Evolutionary conservation across 2,329 filamentous ascomycete genomes (phyloP), one percentile per base, ranked within the genome.

Genomic region (Teratosphaeria epicoccoides): DNA sequence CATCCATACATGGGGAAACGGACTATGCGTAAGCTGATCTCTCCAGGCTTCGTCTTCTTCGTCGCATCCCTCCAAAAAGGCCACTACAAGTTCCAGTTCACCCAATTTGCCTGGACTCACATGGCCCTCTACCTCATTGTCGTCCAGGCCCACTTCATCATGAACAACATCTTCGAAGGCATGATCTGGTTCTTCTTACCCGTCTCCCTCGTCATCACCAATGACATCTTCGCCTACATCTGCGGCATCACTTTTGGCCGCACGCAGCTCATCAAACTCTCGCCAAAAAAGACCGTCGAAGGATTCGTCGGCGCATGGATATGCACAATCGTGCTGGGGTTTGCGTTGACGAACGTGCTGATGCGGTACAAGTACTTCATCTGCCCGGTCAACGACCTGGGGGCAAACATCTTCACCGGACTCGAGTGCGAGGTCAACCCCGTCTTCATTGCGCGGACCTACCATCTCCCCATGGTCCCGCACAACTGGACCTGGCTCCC

Each of bases 131-230:
- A 95, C 75, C 78, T 98, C 64, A 96, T 98, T 63, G 91, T 97
- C 37, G 90, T 95, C 5, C 90, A 98, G 71, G 90, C 93, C 12
- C 93, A 98, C 70, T 98, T 98, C 70, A 88, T 97, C 73, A 97
- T 98, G 88, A 98, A 98, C 79, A 98, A 98, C 71, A 86, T 98
- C 59, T 94, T 98, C 63, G 93, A 98, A 73, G 93, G 93, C 73
- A 89, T 98, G 87, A 95, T 98, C 68, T 98, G 93, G 93, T 97
- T 98, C 77, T 96, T 97, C 79, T 74, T 98, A 44, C 93, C 93
- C 6, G 90, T 88, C 6, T 85, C 88, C 49, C 80, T 98, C 62
- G 93, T 98, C 68, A 95, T 98, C 67, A 96, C 88, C 57, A 98
- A 98, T 70, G 93, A 98, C 68, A 98, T 98, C 58, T 97, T 94